phyloP scores from a whole-genome alignment of 2,329 filamentous ascomycete genomes.

The Colletotrichum tropicale region DNA sequence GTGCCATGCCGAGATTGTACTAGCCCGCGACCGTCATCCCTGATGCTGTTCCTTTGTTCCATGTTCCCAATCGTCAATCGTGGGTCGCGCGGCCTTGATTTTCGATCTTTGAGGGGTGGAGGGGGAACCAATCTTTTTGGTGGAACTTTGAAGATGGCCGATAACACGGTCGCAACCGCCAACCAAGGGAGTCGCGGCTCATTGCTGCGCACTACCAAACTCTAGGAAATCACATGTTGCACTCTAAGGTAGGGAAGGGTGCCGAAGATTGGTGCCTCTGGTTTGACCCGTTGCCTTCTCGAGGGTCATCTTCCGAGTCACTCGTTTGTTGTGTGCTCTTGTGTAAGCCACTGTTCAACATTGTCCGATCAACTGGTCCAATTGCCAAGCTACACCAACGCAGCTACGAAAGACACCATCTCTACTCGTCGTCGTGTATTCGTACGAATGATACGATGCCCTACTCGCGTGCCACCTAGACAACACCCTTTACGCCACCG shows the following conservation, averaged over 20 bases:
- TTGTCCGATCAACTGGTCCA: neutral
- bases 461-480: neutral
- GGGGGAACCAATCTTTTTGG: neutral
- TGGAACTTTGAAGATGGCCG: neutral
- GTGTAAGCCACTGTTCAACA: neutral
- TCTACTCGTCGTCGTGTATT: neutral
- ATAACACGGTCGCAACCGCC: neutral
- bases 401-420: neutral
- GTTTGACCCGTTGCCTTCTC: neutral
- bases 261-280: neutral
- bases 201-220: neutral
- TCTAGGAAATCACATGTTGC: conserved; percentile 7
- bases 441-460: neutral
- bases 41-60: neutral
- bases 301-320: neutral
- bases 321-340: neutral
- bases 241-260: neutral
- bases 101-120: neutral
- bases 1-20: neutral
- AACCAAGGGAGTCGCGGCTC: neutral
- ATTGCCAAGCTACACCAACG: neutral
- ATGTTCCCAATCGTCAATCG: neutral
- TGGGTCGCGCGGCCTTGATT: neutral
- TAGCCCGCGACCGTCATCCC: neutral
- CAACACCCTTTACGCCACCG: neutral